Base-by-base conservation (phyloP, 805 yeast genomes). In the Candida germanica region DNA sequence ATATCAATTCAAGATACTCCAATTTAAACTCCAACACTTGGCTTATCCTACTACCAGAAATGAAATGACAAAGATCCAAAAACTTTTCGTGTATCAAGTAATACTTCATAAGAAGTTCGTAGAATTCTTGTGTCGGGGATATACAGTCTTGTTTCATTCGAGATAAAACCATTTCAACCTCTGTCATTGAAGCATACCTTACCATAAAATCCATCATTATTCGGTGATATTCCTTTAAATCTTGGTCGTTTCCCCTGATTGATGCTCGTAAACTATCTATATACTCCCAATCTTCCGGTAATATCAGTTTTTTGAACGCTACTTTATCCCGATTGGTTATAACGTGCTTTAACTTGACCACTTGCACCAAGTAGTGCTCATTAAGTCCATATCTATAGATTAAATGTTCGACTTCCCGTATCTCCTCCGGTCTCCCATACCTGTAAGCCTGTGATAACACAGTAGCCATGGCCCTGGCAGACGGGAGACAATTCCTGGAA, bases 361-460 rank as follows among this genome's bases (percentile, higher is more conserved):
- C 35, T 23, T 47, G 46, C 3, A 66, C 52, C 22, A 56, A 42
- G 29, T 53, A 50, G 35, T 63, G 49, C 11, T 50, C 30, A 9
- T 44, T 33, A 21, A 54, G 40, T 1, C 51, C 54, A 15, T 42
- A 45, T 9, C 50, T 33, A 13, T 48, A 42, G 2, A 59, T 42
- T 8, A 51, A 28, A 11, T 48, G 43, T 21, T 54, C 49, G 11
- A 63, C 39, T 3, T 41, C 38, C 5, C 36, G 29, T 3, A 53
- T 43, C 31, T 66, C 73, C 6, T 46, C 39, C 2, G 36, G 28
- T 2, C 52, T 53, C 8, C 65, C 71, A 43, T 46, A 59, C 26
- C 42, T 50, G 33, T 58, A 44, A 24, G 56, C 56, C 37, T 64
- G 59, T 8, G 51, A 50, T 4, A 60, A 40, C n/a, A 64, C 33